These are phyloP conservation scores for Dendrobium officinale DNA, from an alignment of 106 monocot species.

Conservation along the genomic window DNA sequence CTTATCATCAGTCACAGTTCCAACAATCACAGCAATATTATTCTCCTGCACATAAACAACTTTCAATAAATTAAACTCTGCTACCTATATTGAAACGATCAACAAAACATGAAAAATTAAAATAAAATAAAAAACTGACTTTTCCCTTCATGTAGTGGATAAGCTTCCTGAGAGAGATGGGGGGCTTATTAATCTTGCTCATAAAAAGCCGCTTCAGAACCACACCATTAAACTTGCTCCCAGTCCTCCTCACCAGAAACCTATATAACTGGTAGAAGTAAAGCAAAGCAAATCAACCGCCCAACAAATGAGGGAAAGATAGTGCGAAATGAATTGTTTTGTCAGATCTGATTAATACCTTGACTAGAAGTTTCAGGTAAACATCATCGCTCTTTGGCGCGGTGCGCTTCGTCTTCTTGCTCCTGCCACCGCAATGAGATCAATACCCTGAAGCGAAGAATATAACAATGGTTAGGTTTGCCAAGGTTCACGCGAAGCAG, in stretches of 20 bases:
- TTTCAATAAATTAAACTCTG: neutral
- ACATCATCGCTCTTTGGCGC: slow-evolving; percentile 80
- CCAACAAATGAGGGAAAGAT: neutral
- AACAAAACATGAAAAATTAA: neutral
- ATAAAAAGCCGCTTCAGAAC: slow-evolving; percentile 80
- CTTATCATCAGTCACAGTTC: slow-evolving; percentile 79
- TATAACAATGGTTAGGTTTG: no score
- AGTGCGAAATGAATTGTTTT: neutral
- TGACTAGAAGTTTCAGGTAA: slow-evolving; percentile 88
- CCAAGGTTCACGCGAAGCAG: no score
- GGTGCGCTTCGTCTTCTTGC: slow-evolving; percentile 87
- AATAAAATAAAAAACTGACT: slow-evolving; percentile 14
- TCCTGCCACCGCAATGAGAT: slow-evolving; percentile 83
- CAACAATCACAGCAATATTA: slow-evolving; percentile 73
- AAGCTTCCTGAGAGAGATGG: slow-evolving; percentile 66
- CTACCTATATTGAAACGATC: neutral
- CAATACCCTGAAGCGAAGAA: slow-evolving; percentile 53
- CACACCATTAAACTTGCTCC: slow-evolving; percentile 61
- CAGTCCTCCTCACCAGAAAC: slow-evolving; percentile 79
- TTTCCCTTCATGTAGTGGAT: slow-evolving; percentile 63
- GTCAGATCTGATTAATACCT: slow-evolving; percentile 33
- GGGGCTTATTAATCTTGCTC: slow-evolving; percentile 78
- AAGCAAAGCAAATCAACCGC: neutral
- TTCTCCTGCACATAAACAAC: slow-evolving; percentile 23
- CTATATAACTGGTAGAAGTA: slow-evolving; percentile 47